Base-by-base conservation (phyloP, 2,329 filamentous ascomycete species). In the Penicillium sp. region DNA sequence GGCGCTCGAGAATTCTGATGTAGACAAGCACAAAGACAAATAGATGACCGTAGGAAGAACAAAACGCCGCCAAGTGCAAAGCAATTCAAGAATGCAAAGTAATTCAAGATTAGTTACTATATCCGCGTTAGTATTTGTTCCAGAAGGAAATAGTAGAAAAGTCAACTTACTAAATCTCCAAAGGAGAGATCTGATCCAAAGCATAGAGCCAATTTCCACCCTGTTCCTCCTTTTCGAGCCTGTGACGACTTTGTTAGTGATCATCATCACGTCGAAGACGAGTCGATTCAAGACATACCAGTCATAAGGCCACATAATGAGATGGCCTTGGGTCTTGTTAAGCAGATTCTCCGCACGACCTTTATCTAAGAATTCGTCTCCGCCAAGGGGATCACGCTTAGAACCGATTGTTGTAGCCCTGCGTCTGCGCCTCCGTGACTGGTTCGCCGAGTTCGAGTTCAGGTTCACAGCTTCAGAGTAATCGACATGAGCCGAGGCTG, bases 141-240 rank as follows among this genome's bases (percentile, higher is more conserved):
- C 16, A 30, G n/a, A 10, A 19, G 11, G 8, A 2, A 33, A 27
- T 14, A 11, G n/a, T 28, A 12, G 8, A 27, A 27, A 11, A 9
- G 5, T 13, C 12, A 42, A 66, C 71, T 64, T 67, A 73, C 71
- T 99, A 99, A 64, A 99, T 97, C 74, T 96, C 90, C 72, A 99
- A 77, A 49, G 93, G 93, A 62, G 93, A 95, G 67, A 99, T 86
- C 70, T 95, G 87, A 70, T 99, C 93, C 48, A 97, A 89, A 65
- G 92, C 89, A 72, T 95, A 97, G 55, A 96, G 80, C 93, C 93
- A 99, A 66, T 96, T 95, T 49, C 90, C 89, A 58, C 89, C 91
- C 64, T 85, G 83, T 75, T 97, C 93, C 73, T 97, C 93, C 48
- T 86, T 87, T 61, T 87, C 81, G 46, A 95, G 81, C 90, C 78